phyloP scores from a whole-genome alignment of 1,284 basidiomycete genomes.

The Taiwanofungus camphoratus region DNA sequence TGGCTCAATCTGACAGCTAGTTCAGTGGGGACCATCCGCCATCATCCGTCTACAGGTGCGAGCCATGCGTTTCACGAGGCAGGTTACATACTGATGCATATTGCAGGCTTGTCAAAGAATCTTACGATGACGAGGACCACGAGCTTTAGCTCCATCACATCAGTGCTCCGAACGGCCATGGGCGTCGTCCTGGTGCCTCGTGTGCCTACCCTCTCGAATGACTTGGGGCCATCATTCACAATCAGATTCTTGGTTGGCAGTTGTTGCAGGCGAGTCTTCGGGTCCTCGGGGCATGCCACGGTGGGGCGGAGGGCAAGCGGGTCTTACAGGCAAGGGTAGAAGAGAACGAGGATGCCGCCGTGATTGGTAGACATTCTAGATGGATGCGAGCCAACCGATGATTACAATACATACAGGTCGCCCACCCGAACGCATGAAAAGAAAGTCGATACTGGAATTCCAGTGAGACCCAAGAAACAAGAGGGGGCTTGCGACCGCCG shows the following conservation, averaged over 20 bases:
- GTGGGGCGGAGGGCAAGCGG: too few species aligned
- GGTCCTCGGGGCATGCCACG: too few species aligned
- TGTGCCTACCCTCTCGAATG: not conserved
- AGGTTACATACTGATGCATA: constrained; percentile 1
- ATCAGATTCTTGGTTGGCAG: too few species aligned
- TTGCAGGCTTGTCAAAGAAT: constrained; percentile 78
- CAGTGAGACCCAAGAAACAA: not conserved
- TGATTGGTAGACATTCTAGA: not conserved
- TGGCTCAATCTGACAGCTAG: not conserved
- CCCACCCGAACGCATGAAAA: not conserved
- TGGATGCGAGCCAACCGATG: not conserved
- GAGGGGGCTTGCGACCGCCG: too few species aligned
- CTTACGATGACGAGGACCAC: constrained; percentile 88
- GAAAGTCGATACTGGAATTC: not conserved
- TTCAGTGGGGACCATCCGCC: constrained; percentile 86
- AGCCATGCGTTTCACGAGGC: not conserved
- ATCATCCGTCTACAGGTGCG: constrained; percentile 81
- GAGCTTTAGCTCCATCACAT: constrained; percentile 41
- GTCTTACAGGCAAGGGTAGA: not conserved
- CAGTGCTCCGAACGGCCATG: too few species aligned
- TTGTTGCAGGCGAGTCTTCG: too few species aligned
- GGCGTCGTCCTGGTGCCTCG: not conserved
- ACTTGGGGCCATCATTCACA: too few species aligned
- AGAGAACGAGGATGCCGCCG: not conserved
- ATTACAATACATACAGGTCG: constrained; percentile 4